phyloP scores from a whole-genome alignment of 2,329 filamentous ascomycete genomes.

The Orbilia quercus region DNA sequence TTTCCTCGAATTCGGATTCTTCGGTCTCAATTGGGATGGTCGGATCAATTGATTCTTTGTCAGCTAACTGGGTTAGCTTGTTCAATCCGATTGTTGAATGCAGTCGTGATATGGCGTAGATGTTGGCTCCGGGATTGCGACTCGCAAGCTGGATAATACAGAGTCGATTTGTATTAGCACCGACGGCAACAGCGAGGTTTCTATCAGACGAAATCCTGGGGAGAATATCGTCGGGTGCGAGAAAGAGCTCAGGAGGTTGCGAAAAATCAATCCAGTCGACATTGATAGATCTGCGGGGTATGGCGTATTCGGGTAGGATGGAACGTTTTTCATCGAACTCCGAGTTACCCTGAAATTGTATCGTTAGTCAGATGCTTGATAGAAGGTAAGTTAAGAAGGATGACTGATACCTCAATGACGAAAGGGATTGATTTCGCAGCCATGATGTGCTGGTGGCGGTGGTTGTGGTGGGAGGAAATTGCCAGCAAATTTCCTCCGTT shows the following conservation, averaged over 20 bases:
- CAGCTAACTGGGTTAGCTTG: constrained; percentile 11
- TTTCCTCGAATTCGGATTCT: constrained; percentile 10
- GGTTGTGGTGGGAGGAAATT: not conserved
- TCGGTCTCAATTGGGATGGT: not conserved
- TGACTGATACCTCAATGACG: no score
- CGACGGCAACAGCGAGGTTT: no score
- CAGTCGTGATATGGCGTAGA: no score
- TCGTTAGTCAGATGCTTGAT: no score
- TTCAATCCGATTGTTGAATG: constrained; percentile 15
- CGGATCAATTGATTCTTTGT: not conserved
- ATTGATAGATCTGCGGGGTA: constrained; percentile 16
- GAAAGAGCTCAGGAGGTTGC: constrained; percentile 2
- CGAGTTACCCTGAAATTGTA: constrained; percentile 4
- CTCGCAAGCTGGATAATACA: no score
- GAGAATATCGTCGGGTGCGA: not conserved
- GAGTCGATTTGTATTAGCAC: no score
- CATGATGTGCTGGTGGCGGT: not conserved
- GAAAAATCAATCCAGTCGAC: constrained; percentile 23
- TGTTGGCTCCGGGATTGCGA: no score
- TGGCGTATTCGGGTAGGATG: constrained; percentile 1
- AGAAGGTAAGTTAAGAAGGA: no score
- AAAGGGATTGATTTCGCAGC: not conserved
- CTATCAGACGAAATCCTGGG: not conserved
- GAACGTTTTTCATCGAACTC: constrained; percentile 30
- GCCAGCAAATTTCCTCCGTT: no score